These are phyloP conservation scores for Saccharomyces hybrid DNA, from an alignment of 1,139 yeast species.

Conservation along the genomic window DNA sequence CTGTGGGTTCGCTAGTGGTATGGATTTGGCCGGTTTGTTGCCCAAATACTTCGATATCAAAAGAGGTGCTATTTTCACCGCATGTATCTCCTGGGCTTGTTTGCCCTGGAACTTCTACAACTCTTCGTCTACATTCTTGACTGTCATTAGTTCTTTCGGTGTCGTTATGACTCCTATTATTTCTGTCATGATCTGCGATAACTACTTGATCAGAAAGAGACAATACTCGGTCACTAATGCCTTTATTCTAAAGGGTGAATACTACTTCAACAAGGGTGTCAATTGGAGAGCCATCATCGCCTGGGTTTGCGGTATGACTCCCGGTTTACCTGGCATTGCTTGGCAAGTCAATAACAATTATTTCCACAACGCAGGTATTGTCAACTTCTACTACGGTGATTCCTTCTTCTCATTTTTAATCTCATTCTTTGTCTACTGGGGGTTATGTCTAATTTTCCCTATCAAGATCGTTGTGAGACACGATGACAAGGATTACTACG, in stretches of 20 bases:
- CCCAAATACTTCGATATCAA: slow-evolving; percentile 45
- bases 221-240: slow-evolving; percentile 35
- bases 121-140: slow-evolving; percentile 38
- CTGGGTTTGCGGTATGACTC: slow-evolving; percentile 37
- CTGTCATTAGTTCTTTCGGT: slow-evolving; percentile 40
- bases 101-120: slow-evolving; percentile 47
- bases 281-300: slow-evolving; percentile 40
- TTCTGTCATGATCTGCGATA: slow-evolving; percentile 39
- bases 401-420: slow-evolving; percentile 38
- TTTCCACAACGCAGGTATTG: slow-evolving; percentile 33
- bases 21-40: slow-evolving; percentile 43
- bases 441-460: slow-evolving; percentile 35
- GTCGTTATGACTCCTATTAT: slow-evolving; percentile 41
- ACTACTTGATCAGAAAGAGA: slow-evolving; percentile 34
- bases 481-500: slow-evolving; percentile 37
- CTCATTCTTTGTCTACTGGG: slow-evolving; percentile 36
- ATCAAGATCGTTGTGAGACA: slow-evolving; percentile 31
- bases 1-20: slow-evolving; percentile 48
- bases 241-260: slow-evolving; percentile 34
- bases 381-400: slow-evolving; percentile 38
- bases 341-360: slow-evolving; percentile 30
- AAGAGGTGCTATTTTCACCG: slow-evolving; percentile 43
- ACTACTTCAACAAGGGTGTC: slow-evolving; percentile 36
- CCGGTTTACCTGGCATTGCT: slow-evolving; percentile 41
- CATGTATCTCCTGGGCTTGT: slow-evolving; percentile 38